Conservation (phyloP, 768 basidiomycete species). For the Exidia glandulosa region DNA sequence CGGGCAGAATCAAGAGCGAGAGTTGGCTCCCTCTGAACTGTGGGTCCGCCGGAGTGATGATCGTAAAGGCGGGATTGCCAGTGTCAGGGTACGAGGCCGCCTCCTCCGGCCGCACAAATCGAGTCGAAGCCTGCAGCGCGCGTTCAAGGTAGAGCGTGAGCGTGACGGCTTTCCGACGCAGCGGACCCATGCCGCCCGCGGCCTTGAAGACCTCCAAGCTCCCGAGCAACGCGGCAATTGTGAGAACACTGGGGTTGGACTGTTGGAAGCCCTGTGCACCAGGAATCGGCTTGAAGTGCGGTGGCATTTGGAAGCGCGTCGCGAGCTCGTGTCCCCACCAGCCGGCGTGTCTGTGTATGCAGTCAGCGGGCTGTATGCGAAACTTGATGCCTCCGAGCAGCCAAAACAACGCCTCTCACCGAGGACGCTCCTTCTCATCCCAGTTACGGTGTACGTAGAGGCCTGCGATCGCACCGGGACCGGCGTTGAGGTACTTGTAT, state of each 20-base stretch:
- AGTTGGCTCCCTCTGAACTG: constrained; percentile 75
- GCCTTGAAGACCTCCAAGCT: constrained; percentile 71
- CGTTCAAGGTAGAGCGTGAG: constrained; percentile 66
- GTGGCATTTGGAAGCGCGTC: constrained; percentile 87
- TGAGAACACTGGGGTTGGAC: constrained; percentile 83
- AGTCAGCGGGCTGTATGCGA: constrained; percentile 1
- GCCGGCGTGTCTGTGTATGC: constrained; percentile 58
- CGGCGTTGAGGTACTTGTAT: constrained; percentile 96
- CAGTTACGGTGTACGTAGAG: constrained; percentile 81
- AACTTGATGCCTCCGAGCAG: background rate
- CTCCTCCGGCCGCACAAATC: constrained; percentile 41
- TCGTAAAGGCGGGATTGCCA: constrained; percentile 57
- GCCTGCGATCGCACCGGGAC: constrained; percentile 95
- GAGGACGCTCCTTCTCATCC: constrained; percentile 50
- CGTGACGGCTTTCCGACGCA: constrained; percentile 57
- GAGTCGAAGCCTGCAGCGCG: constrained; percentile 48
- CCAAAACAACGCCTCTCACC: constrained; percentile 34
- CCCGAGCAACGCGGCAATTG: constrained; percentile 70
- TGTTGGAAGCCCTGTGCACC: constrained; percentile 96
- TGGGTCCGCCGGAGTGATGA: constrained; percentile 72
- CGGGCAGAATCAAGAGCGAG: constrained; percentile 69
- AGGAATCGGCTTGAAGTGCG: constrained; percentile 66
- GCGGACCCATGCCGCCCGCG: constrained; percentile 58
- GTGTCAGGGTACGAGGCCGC: constrained; percentile 18
- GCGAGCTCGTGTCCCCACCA: constrained; percentile 95